phyloP scores from a whole-genome alignment of 1,139 yeast species.

The Arxiozyma slooffiae region DNA sequence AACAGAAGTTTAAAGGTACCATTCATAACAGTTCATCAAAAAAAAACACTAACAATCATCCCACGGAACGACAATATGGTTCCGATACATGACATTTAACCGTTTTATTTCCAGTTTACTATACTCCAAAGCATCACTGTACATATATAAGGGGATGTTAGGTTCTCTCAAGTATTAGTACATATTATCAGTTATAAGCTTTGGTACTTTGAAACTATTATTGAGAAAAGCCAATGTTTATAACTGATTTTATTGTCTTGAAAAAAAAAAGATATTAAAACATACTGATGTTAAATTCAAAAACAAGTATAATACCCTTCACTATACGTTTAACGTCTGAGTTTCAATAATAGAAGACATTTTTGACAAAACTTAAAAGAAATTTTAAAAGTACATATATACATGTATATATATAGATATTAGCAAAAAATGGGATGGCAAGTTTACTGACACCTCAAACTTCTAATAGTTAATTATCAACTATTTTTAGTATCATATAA shows the following conservation, averaged over 20 bases:
- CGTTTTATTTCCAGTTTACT: not conserved
- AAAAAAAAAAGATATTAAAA: too few species aligned
- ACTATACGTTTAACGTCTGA: too few species aligned
- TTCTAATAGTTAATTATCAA: too few species aligned
- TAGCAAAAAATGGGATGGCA: too few species aligned
- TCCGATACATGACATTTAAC: not conserved
- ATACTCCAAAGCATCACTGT: not conserved
- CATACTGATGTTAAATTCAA: not conserved
- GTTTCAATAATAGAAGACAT: too few species aligned
- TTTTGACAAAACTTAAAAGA: not conserved
- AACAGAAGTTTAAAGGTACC: too few species aligned
- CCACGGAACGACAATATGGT: not conserved
- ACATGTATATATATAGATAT: not conserved
- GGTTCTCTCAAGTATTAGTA: not conserved
- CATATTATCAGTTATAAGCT: not conserved
- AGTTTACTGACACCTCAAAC: not conserved
- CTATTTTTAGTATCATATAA: too few species aligned
- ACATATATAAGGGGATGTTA: not conserved
- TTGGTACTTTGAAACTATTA: not conserved
- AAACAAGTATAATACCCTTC: too few species aligned
- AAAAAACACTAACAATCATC: too few species aligned
- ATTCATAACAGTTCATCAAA: too few species aligned
- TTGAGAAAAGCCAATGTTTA: not conserved
- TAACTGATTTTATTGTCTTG: not conserved
- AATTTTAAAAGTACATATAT: too few species aligned